These are phyloP conservation scores for Rubia tinctorum DNA, from an alignment of 305 asterid genomes.

Conservation along the genomic window DNA sequence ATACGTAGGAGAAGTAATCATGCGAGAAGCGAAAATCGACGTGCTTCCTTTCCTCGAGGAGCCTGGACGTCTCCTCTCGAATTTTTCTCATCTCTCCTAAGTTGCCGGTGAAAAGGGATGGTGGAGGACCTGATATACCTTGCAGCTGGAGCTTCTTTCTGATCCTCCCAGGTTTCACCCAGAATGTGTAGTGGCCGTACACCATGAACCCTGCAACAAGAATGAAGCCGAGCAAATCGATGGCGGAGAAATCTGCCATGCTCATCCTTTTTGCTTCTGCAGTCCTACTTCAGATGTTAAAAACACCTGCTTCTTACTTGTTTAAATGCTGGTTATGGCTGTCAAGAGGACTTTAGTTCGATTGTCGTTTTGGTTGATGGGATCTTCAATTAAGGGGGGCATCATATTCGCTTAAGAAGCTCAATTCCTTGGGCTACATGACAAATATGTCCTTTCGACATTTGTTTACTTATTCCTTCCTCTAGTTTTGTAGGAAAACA, in stretches of 20 bases:
- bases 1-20: constrained; percentile 2
- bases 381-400: neutral
- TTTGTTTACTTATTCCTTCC: neutral
- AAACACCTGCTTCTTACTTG: neutral
- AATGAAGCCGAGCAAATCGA: neutral
- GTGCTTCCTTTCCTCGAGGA: neutral
- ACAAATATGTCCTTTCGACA: neutral
- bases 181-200: neutral
- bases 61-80: neutral
- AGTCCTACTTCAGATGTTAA: neutral
- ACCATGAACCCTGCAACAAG: neutral
- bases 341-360: neutral
- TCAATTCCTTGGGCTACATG: neutral
- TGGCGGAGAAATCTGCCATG: constrained; percentile 4
- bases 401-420: neutral
- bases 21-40: neutral
- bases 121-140: constrained; percentile 8
- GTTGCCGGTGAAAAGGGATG: neutral
- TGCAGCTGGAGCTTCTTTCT: constrained; percentile 8
- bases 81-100: neutral
- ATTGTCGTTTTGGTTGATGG: neutral
- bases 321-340: neutral
- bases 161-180: constrained; percentile 1
- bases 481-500: neutral
- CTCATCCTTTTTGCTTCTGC: neutral